Evolutionary conservation across 2,329 filamentous ascomycete species (phyloP).

Genomic region (Aspergillus phoenicis): DNA sequence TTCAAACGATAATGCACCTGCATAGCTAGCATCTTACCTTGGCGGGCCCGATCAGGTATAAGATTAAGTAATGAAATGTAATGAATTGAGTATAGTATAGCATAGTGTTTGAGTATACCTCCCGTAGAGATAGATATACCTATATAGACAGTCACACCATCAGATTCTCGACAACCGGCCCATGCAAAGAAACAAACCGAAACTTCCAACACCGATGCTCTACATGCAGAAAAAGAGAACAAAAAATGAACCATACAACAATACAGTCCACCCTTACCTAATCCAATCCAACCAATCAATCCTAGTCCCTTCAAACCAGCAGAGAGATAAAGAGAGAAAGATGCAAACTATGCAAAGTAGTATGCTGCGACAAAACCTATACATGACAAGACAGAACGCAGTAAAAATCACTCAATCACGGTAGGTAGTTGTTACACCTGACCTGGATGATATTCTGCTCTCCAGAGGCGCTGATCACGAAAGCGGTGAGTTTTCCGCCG

Average conservation of each 20-base stretch:
- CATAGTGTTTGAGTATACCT: too few species aligned
- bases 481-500: conserved; percentile 73
- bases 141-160: not conserved
- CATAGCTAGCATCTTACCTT: too few species aligned
- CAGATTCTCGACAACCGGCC: not conserved
- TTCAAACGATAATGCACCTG: too few species aligned
- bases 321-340: conserved; percentile 1
- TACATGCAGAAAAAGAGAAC: not conserved
- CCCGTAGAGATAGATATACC: too few species aligned
- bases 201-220: conserved; percentile 1
- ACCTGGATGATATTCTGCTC: conserved; percentile 47
- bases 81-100: too few species aligned
- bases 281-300: not conserved
- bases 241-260: not conserved
- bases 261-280: not conserved
- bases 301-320: conserved; percentile 10
- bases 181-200: not conserved
- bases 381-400: not conserved
- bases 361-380: not conserved
- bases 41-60: too few species aligned
- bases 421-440: conserved; percentile 39
- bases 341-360: not conserved
- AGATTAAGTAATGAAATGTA: fast-evolving
- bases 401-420: conserved; percentile 8
- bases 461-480: conserved; percentile 67